Evolutionary conservation across 2,329 filamentous ascomycete genomes (phyloP), one percentile per base, ranked within the genome.

Genomic region (Neonectria hederae): DNA sequence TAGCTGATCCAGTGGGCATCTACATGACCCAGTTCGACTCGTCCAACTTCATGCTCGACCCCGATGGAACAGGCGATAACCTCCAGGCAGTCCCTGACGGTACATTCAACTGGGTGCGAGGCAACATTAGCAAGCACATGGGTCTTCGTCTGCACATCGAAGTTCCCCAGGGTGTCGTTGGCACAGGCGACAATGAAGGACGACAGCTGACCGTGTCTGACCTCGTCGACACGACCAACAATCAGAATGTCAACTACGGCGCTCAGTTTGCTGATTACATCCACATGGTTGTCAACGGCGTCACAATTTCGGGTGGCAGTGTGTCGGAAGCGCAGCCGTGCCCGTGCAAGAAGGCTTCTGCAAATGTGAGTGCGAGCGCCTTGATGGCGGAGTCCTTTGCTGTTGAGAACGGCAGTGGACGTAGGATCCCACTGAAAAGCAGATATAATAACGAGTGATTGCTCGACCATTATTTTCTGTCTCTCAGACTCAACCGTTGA

Each of bases 201-300:
- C 51, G 26, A 19, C 62, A 65, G 17, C 42, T 65, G 19, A 60
- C 30, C 17, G 57, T 65, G 17, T 38, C 30, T 28, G 57, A 65
- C 38, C 40, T 65, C 32, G 24, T 56, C 14, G 59, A 61, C 32
- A 49, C 14, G 6, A 56, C 14, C 28, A 65, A 43, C 45, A 26
- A 19, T 11, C 26, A 54, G 11, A 26, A 54, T n/a, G 43, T 65
- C 26, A 13, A 19, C 6, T 65, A 49, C 17, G 62, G 56, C 8
- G 53, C 52, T 14, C 62, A 65, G 40, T 60, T 65, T 35, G 57
- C 62, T 35, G 57, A 65, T 8, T 56, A 61, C 19, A 56, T 65
- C 21, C 24, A 24, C 45, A 60, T 65, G 46, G 22, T 10, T 7
- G 43, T 65, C 52, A 62, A 51, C 2, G 59, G 35, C 2, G 46